Percentiles rank a stretch among this genome's conserved stretches.
Evolutionary conservation across 805 yeast genomes (phyloP).

Genomic region (Lipomyces kockii): DNA sequence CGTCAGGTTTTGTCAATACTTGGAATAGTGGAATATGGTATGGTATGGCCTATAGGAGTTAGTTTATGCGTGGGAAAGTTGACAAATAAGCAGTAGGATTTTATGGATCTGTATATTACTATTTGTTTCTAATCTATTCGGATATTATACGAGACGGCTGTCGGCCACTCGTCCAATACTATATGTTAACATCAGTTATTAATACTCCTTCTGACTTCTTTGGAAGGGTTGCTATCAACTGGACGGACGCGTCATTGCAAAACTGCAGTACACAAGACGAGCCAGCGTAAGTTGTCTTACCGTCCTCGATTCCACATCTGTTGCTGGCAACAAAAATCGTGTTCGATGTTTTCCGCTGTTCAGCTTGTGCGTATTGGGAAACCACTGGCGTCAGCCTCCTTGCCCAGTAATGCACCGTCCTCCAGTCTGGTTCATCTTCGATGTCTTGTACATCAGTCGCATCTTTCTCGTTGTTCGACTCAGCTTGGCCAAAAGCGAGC

Average conservation of each 20-base stretch:
- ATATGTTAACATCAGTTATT: neutral
- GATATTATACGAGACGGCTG: neutral
- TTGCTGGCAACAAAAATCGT: conserved; percentile 62
- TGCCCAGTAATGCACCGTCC: conserved; percentile 75
- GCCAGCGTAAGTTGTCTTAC: conserved; percentile 59
- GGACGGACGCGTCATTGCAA: conserved; percentile 12
- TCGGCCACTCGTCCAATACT: neutral
- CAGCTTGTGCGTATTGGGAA: conserved; percentile 43
- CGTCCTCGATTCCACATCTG: conserved; percentile 77
- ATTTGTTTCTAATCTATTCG: neutral
- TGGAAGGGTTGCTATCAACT: conserved; percentile 4
- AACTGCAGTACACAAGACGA: conserved; percentile 49
- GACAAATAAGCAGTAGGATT: neutral
- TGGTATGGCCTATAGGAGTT: neutral
- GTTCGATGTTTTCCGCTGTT: conserved; percentile 35
- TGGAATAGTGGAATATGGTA: neutral
- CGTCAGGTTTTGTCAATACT: conserved; percentile 1
- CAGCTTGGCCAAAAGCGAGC: conserved; percentile 50
- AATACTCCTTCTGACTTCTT: conserved; percentile 21
- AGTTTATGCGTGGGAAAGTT: neutral
- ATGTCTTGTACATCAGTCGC: conserved; percentile 25
- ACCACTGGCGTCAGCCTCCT: conserved; percentile 68
- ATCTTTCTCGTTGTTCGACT: neutral
- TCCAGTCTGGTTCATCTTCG: conserved; percentile 48
- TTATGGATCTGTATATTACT: neutral